These are phyloP conservation scores for Penicillium verrucosum DNA, from an alignment of 2,329 filamentous ascomycete genomes.

Conservation along the genomic window DNA sequence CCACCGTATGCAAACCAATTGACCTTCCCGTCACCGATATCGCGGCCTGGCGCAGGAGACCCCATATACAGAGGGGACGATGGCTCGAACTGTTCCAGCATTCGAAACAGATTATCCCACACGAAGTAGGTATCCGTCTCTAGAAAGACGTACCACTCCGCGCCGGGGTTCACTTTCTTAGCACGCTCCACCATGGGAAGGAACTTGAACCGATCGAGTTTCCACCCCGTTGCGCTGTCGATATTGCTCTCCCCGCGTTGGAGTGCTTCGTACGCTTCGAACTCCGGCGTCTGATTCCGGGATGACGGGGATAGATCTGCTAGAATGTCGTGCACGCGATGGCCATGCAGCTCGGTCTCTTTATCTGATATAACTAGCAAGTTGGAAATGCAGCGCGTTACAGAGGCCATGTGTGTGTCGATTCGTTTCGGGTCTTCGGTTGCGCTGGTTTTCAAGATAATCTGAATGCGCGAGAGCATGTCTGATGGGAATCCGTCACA, in stretches of 20 bases:
- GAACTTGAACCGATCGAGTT: slow-evolving; percentile 58
- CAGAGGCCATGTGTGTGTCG: slow-evolving; percentile 48
- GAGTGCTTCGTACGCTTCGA: slow-evolving; percentile 44
- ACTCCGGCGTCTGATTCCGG: slow-evolving; percentile 35
- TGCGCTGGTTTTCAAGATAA: slow-evolving; percentile 51
- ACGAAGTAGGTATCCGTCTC: slow-evolving; percentile 55
- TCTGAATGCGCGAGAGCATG: slow-evolving; percentile 44
- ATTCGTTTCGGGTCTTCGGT: slow-evolving; percentile 43
- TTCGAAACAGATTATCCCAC: slow-evolving; percentile 48
- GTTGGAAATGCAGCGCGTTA: slow-evolving; percentile 15
- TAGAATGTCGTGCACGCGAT: slow-evolving; percentile 47
- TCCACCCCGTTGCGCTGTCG: slow-evolving; percentile 47
- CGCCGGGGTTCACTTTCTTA: slow-evolving; percentile 47
- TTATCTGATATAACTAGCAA: slow-evolving; percentile 34
- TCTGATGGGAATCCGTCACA: slow-evolving; percentile 33
- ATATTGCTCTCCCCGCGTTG: slow-evolving; percentile 33
- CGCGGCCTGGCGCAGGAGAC: slow-evolving; percentile 45
- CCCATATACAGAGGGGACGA: slow-evolving; percentile 49
- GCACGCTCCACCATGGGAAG: slow-evolving; percentile 54
- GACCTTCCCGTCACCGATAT: slow-evolving; percentile 10
- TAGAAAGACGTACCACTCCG: slow-evolving; percentile 56
- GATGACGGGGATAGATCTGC: slow-evolving; percentile 45
- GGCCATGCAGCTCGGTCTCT: slow-evolving; percentile 46
- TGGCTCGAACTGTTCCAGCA: slow-evolving; percentile 50
- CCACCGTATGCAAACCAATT: slow-evolving; percentile 51